Conservation (phyloP, 2,329 filamentous ascomycete species). For the Seiridium unicorne region DNA sequence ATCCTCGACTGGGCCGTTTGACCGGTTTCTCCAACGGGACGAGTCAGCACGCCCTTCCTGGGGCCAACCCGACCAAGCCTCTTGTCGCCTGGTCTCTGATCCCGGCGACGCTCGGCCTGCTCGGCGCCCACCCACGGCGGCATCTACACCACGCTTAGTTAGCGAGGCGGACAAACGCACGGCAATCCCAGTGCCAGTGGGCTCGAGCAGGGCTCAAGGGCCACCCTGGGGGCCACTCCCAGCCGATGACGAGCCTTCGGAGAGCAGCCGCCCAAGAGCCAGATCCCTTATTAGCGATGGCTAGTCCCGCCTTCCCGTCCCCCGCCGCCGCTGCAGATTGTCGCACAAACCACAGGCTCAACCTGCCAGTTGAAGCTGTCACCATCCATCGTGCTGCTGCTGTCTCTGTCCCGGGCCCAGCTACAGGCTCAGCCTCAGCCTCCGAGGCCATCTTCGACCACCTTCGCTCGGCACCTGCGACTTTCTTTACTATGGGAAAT, state of each 20-base stretch:
- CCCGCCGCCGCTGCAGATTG: not conserved
- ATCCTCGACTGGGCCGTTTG: no score
- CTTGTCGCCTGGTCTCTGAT: not conserved
- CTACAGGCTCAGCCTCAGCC: not conserved
- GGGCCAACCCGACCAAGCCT: no score
- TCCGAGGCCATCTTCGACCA: constrained; percentile 1
- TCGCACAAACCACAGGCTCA: not conserved
- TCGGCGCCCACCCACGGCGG: not conserved
- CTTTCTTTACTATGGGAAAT: constrained; percentile 11
- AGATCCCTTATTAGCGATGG: constrained; percentile 5
- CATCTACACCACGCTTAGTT: not conserved
- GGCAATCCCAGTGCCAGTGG: not conserved
- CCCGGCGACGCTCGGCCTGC: not conserved
- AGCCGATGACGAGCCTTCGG: not conserved
- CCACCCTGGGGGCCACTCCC: not conserved
- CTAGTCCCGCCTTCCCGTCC: not conserved
- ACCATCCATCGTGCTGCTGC: not conserved
- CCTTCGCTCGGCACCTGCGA: constrained; percentile 7
- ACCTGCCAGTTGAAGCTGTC: not conserved
- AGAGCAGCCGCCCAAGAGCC: not conserved
- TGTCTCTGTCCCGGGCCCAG: not conserved
- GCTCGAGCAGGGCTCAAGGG: not conserved
- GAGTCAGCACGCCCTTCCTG: no score
- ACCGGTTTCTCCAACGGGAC: no score
- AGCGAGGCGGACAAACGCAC: no score